A percentile compares a stretch with the other conserved stretches of the same genome.
Evolutionary conservation across 2,329 filamentous ascomycete species (phyloP).

Genomic region (Metarhizium anisopliae): DNA sequence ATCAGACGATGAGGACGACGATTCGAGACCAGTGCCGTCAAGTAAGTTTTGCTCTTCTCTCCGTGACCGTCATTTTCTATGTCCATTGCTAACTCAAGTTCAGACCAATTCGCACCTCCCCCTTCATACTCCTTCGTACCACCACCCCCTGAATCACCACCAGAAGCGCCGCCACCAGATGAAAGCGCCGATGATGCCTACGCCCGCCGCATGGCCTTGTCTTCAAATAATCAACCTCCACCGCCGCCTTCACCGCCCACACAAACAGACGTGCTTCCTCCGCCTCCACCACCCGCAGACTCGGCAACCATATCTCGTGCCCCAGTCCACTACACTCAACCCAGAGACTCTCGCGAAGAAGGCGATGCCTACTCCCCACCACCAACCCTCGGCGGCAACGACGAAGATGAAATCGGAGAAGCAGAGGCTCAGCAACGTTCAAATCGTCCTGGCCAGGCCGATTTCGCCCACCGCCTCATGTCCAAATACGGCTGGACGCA

Average conservation of each 20-base stretch:
- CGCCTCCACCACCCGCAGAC: slow-evolving; percentile 30
- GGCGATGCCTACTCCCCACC: slow-evolving; percentile 33
- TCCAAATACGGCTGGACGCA: slow-evolving; percentile 90
- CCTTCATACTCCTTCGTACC: slow-evolving; percentile 47
- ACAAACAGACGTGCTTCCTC: slow-evolving; percentile 23
- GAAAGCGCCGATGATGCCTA: slow-evolving; percentile 63
- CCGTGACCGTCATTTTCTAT: background rate
- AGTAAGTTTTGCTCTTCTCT: slow-evolving; percentile 22
- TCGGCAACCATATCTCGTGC: slow-evolving; percentile 64
- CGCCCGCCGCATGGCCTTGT: slow-evolving; percentile 51
- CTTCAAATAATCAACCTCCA: slow-evolving; percentile 29
- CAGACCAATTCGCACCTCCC: slow-evolving; percentile 54
- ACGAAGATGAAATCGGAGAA: slow-evolving; percentile 19
- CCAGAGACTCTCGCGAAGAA: slow-evolving; percentile 16
- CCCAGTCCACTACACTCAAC: slow-evolving; percentile 60
- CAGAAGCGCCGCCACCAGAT: slow-evolving; percentile 42
- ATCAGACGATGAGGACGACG: slow-evolving; percentile 32
- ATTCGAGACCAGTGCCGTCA: slow-evolving; percentile 15
- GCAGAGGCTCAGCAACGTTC: slow-evolving; percentile 39
- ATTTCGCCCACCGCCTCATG: slow-evolving; percentile 83
- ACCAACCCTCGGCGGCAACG: slow-evolving; percentile 36
- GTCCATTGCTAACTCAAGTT: background rate
- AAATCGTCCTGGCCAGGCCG: slow-evolving; percentile 67
- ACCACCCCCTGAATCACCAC: slow-evolving; percentile 37
- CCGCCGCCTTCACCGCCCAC: slow-evolving; percentile 19